Percentiles rank a stretch among this genome's conserved stretches.
phyloP scores from a whole-genome alignment of 2,329 filamentous ascomycete genomes.

The Penicillium concentricum region DNA sequence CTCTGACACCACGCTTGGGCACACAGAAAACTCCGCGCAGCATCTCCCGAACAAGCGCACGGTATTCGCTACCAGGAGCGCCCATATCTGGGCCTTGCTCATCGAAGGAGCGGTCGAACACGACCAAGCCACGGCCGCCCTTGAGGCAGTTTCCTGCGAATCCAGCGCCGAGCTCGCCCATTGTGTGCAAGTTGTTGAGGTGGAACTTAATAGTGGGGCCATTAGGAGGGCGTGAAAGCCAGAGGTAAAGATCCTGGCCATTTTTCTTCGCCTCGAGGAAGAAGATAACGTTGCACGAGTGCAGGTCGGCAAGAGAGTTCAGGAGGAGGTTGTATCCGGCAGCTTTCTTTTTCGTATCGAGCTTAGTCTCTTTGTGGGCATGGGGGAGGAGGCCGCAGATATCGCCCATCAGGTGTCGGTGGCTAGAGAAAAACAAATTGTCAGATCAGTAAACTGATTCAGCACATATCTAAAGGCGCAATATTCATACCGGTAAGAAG shows the following conservation, averaged over 20 bases:
- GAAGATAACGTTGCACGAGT: conserved; percentile 91
- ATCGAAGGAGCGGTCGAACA: conserved; percentile 87
- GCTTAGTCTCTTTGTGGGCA: conserved; percentile 89
- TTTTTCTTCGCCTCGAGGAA: conserved; percentile 92
- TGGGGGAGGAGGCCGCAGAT: conserved; percentile 86
- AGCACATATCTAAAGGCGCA: neutral
- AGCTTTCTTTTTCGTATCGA: conserved; percentile 82
- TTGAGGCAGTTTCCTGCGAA: conserved; percentile 97
- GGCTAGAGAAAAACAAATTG: conserved; percentile 53
- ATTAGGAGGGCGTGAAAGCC: conserved; percentile 88
- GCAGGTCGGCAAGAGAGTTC: conserved; percentile 73
- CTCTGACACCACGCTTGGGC: conserved; percentile 74
- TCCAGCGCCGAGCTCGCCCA: conserved; percentile 78
- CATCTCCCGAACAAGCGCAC: conserved; percentile 70
- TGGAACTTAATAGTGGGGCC: conserved; percentile 65
- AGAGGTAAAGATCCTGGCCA: conserved; percentile 88
- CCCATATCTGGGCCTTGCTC: conserved; percentile 72
- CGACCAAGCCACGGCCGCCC: conserved; percentile 84
- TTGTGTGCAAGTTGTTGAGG: conserved; percentile 72
- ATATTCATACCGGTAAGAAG: conserved; percentile 71
- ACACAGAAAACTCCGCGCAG: conserved; percentile 90
- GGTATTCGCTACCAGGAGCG: conserved; percentile 47
- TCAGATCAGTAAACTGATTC: conserved; percentile 8
- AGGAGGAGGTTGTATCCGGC: conserved; percentile 66
- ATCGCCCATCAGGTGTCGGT: conserved; percentile 90